Conservation (phyloP, 228 moss, liverwort and hornwort genomes). For the Sphagnum fallax region DNA sequence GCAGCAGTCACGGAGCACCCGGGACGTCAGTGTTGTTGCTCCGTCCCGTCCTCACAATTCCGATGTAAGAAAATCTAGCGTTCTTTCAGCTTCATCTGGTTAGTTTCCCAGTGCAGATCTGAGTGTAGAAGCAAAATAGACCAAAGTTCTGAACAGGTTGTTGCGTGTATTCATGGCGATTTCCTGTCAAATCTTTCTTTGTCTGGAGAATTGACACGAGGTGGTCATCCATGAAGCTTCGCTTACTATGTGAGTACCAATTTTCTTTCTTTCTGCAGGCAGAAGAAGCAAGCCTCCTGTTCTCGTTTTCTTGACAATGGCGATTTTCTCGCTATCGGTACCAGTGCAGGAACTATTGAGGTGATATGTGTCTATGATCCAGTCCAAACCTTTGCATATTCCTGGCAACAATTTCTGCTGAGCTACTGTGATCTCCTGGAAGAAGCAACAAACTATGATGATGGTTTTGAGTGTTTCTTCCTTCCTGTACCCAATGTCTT, state of each 20-base stretch:
- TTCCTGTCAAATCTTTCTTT: too few relatives aligned
- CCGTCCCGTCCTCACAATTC: constrained; percentile 18
- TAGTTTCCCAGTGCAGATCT: neutral
- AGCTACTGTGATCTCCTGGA: neutral
- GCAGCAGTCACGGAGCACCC: neutral
- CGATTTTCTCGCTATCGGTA: constrained; percentile 64
- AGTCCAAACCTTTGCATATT: neutral
- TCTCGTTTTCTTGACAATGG: constrained; percentile 46
- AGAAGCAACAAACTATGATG: neutral
- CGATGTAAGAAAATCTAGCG: constrained; percentile 16
- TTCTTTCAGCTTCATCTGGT: neutral
- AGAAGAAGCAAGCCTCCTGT: constrained; percentile 28
- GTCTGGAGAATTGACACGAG: too few relatives aligned
- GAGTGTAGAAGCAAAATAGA: neutral
- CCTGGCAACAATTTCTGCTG: neutral
- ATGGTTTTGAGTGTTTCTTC: neutral
- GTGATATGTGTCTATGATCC: constrained; percentile 6
- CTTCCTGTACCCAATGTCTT: neutral
- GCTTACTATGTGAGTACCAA: neutral
- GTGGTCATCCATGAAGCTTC: too few relatives aligned
- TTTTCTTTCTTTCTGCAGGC: constrained; percentile 8
- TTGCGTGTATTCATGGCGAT: too few relatives aligned
- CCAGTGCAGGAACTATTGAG: constrained; percentile 44
- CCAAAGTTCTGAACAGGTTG: neutral
- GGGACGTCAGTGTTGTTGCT: neutral